Conservation (phyloP, 768 basidiomycete species). For the Naganishia kalamii region DNA sequence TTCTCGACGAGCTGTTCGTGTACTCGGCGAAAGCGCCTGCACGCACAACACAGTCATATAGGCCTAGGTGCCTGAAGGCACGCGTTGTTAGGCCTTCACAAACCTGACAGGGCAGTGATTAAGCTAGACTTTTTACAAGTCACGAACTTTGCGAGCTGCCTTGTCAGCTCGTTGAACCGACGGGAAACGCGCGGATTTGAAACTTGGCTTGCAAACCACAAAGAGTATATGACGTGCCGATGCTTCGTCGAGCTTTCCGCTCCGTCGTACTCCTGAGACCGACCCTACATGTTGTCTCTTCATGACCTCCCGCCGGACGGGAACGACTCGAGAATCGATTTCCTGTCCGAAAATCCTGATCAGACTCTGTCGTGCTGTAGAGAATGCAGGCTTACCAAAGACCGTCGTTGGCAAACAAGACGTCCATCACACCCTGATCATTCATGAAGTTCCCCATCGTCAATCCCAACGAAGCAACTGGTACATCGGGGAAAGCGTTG, state of each 20-base stretch:
- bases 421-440: constrained; percentile 10
- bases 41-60: too few relatives aligned
- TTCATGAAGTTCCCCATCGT: constrained; percentile 7
- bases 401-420: constrained; percentile 16
- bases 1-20: too few relatives aligned
- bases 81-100: too few relatives aligned
- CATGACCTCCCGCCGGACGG: background rate
- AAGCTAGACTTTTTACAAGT: too few relatives aligned
- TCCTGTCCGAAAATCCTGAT: background rate
- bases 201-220: too few relatives aligned
- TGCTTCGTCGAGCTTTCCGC: background rate
- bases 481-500: background rate
- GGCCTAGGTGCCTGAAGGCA: too few relatives aligned
- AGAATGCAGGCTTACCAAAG: constrained; percentile 2
- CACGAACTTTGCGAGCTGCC: too few relatives aligned
- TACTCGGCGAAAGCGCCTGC: too few relatives aligned
- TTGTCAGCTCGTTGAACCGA: too few relatives aligned
- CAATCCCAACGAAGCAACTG: background rate
- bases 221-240: too few relatives aligned
- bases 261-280: background rate
- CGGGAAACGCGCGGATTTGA: too few relatives aligned
- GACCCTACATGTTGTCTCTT: background rate
- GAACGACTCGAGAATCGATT: constrained; percentile 13
- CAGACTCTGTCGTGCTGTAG: background rate
- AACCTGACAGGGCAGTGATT: too few relatives aligned